Conservation (phyloP, 2,329 filamentous ascomycete genomes). For the Metarhizium brunneum region DNA sequence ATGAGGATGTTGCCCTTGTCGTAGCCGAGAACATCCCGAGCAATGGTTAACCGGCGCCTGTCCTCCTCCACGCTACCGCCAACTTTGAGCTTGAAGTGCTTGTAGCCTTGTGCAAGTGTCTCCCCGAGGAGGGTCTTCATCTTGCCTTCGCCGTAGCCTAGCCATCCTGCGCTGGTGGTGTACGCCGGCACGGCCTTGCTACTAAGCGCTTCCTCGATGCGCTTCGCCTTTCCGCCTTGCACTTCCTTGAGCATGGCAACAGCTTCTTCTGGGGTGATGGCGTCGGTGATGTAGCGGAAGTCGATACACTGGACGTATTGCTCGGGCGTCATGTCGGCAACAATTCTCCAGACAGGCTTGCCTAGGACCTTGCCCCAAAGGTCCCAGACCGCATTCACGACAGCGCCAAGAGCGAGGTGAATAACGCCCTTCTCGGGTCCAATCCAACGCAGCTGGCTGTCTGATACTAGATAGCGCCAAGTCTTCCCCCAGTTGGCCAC, state of each 20-base stretch:
- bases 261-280: constrained; percentile 80
- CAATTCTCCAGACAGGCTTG: constrained; percentile 86
- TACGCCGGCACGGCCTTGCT: constrained; percentile 78
- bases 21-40: constrained; percentile 71
- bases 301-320: constrained; percentile 84
- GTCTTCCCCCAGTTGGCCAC: constrained; percentile 77
- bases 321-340: constrained; percentile 82
- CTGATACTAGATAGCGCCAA: constrained; percentile 85
- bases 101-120: constrained; percentile 68
- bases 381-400: constrained; percentile 90
- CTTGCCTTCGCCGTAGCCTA: constrained; percentile 85
- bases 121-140: constrained; percentile 67
- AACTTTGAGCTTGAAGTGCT: constrained; percentile 87
- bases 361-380: constrained; percentile 82
- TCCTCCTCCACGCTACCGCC: constrained; percentile 66
- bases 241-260: constrained; percentile 58
- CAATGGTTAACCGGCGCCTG: constrained; percentile 59
- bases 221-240: constrained; percentile 58
- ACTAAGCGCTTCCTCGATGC: constrained; percentile 64
- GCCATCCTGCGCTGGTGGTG: constrained; percentile 83
- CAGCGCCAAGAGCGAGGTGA: constrained; percentile 79
- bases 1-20: constrained; percentile 79
- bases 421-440: constrained; percentile 92
- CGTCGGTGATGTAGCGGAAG: constrained; percentile 90
- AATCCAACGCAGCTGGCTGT: constrained; percentile 88